These are phyloP conservation scores for Panellus pusillus DNA, from an alignment of 768 basidiomycete species.

Conservation along the genomic window DNA sequence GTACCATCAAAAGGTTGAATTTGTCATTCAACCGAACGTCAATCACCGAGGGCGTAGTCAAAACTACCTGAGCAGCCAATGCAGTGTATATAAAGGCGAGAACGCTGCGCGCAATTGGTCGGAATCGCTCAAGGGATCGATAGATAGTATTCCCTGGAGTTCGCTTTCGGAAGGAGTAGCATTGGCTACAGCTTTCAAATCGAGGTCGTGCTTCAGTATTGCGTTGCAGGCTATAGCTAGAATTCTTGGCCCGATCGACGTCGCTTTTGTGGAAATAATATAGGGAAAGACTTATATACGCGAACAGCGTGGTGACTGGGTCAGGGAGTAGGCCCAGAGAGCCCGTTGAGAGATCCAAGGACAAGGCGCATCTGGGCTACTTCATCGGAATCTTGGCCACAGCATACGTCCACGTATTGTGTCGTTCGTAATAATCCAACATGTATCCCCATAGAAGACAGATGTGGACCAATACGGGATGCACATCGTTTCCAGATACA, in stretches of 20 bases:
- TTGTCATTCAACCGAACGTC: conserved; percentile 9
- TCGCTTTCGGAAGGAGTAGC: background rate
- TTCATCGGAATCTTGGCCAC: conserved; percentile 11
- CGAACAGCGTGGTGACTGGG: conserved; percentile 2
- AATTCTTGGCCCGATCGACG: conserved; percentile 15
- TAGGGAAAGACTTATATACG: conserved; percentile 11
- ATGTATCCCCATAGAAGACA: conserved; percentile 19
- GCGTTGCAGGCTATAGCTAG: conserved; percentile 5
- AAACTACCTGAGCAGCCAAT: conserved; percentile 4
- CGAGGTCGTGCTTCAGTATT: conserved; percentile 12
- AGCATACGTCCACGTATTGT: conserved; percentile 11
- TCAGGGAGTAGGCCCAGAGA: conserved; percentile 14
- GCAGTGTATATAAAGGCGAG: conserved; percentile 14
- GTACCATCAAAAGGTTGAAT: conserved; percentile 17
- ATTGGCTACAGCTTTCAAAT: conserved; percentile 10
- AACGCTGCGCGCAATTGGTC: conserved; percentile 12
- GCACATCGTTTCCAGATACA: conserved; percentile 11
- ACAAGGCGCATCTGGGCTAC: conserved; percentile 19
- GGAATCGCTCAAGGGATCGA: conserved; percentile 10
- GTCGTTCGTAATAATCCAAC: conserved; percentile 13
- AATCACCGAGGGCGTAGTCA: conserved; percentile 1
- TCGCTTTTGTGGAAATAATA: conserved; percentile 19
- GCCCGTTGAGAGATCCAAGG: conserved; percentile 12
- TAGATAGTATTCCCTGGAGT: conserved; percentile 4
- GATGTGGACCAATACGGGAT: conserved; percentile 18